phyloP scores from a whole-genome alignment of 352 stramenopile genomes.

The Blastocystis sp. region DNA sequence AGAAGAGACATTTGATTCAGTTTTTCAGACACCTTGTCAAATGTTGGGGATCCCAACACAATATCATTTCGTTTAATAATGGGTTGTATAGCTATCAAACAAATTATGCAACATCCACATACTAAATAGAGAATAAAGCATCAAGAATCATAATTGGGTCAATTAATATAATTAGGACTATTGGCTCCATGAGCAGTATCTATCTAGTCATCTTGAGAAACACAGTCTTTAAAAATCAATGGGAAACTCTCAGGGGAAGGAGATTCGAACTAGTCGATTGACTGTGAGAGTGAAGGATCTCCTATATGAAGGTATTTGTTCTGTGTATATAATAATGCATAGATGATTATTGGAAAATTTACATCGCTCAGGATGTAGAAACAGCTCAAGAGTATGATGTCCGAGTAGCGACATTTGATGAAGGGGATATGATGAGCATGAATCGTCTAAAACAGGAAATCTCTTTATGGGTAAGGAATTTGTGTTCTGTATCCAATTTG shows the following conservation, averaged over 20 bases:
- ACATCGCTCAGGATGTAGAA: conserved; percentile 34
- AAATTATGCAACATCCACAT: not conserved
- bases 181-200: not conserved
- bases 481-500: not conserved
- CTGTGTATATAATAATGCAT: not conserved
- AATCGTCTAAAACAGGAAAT: conserved; percentile 59
- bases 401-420: conserved; percentile 1
- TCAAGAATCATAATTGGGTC: not conserved
- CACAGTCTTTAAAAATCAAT: not conserved
- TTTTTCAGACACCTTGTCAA: not conserved
- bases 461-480: conserved; percentile 14
- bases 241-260: conserved; percentile 56
- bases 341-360: conserved; percentile 63
- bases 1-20: not conserved
- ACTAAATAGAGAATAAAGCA: not conserved
- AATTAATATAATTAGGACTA: not conserved
- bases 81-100: too few relatives aligned
- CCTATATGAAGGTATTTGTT: conserved; percentile 3
- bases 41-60: not conserved
- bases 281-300: conserved; percentile 55
- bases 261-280: conserved; percentile 14
- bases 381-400: conserved; percentile 39
- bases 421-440: conserved; percentile 49
- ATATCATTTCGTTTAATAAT: too few relatives aligned
- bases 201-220: not conserved